Conservation (phyloP, 495 filamentous ascomycete species). For the Hamigera avellanea region DNA sequence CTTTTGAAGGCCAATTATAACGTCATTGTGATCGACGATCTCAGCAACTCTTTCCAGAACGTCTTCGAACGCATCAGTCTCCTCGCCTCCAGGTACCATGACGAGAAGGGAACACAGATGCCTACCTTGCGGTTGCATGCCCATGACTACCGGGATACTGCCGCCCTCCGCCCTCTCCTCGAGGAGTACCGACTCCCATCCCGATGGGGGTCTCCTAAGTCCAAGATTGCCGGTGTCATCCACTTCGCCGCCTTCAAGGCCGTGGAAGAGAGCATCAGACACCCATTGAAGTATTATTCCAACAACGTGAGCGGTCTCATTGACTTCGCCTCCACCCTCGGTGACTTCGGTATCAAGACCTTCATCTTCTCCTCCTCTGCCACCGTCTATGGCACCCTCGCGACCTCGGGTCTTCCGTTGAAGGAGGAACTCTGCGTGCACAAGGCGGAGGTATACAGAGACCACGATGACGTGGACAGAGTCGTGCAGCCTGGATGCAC, state of each 20-base stretch:
- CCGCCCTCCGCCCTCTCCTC: conserved; percentile 27
- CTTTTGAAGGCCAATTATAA: conserved; percentile 50
- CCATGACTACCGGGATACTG: conserved; percentile 44
- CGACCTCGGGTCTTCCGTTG: conserved; percentile 40
- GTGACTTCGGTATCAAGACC: conserved; percentile 48
- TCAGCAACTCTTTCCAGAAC: conserved; percentile 45
- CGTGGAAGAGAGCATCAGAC: conserved; percentile 38
- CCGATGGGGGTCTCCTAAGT: conserved; percentile 30
- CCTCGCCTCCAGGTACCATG: conserved; percentile 39
- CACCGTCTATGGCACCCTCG: conserved; percentile 51
- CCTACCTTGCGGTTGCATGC: conserved; percentile 43
- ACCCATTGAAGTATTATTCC: conserved; percentile 50
- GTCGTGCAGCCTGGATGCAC: conserved; percentile 29
- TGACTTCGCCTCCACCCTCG: conserved; percentile 41
- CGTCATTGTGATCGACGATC: conserved; percentile 52
- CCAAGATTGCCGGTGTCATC: conserved; percentile 47
- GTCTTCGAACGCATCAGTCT: conserved; percentile 41
- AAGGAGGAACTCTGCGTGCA: conserved; percentile 51
- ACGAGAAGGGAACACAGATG: conserved; percentile 27
- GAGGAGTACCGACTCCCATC: conserved; percentile 24
- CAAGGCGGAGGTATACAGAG: conserved; percentile 27
- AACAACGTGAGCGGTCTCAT: conserved; percentile 58
- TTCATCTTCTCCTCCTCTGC: conserved; percentile 57
- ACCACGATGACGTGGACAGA: conserved; percentile 18
- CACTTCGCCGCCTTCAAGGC: conserved; percentile 55